A percentile compares a stretch with the other conserved stretches of the same genome.
Evolutionary conservation across 106 monocot species (phyloP).

Genomic region (Gastrodia elata): DNA sequence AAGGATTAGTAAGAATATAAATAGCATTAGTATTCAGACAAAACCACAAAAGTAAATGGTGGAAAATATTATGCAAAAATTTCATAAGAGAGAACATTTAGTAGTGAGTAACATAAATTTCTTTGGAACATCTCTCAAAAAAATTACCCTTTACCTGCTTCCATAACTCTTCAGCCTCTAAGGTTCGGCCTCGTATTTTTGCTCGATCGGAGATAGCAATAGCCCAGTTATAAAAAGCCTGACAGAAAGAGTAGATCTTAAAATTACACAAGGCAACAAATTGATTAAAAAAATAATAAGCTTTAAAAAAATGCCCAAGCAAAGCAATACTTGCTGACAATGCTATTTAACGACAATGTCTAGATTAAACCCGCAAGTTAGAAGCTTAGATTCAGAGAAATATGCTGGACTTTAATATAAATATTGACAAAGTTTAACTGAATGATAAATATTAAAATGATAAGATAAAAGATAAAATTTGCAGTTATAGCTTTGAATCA

Average conservation of each 20-base stretch:
- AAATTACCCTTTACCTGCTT: constrained; percentile 50
- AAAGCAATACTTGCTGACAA: background rate
- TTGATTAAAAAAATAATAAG: background rate
- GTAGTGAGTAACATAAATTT: background rate
- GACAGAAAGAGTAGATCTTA: background rate
- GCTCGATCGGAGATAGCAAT: constrained; percentile 98
- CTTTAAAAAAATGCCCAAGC: background rate
- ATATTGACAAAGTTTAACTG: background rate
- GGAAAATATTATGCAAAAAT: background rate
- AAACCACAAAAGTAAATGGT: background rate
- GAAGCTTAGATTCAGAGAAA: background rate
- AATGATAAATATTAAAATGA: background rate
- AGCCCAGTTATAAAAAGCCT: constrained; percentile 99
- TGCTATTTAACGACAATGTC: background rate
- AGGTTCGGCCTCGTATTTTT: constrained; percentile 94
- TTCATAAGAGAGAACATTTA: no score
- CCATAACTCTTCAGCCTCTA: constrained; percentile 97
- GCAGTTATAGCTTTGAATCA: background rate
- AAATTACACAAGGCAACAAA: background rate
- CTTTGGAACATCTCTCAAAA: background rate
- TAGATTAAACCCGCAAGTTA: background rate
- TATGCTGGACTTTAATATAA: background rate
- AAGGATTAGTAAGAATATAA: background rate
- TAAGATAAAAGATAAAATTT: background rate
- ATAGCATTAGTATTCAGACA: background rate